Evolutionary conservation across 352 stramenopile species (phyloP).

Genomic region (Phytophthora citrophthora): DNA sequence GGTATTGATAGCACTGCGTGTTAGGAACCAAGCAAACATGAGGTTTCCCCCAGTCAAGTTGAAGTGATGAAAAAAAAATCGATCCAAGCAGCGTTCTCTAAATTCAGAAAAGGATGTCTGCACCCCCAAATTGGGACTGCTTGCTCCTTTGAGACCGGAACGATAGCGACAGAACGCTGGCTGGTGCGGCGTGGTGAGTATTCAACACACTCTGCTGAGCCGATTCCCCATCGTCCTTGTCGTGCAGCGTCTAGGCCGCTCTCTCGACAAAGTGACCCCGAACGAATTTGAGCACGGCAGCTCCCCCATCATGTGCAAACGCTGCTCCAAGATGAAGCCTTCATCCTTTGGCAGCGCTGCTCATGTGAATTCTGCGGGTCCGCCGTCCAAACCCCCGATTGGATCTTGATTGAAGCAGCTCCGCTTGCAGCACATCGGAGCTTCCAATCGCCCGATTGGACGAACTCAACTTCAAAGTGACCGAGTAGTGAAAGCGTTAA

Average conservation of each 20-base stretch:
- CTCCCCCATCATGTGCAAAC: constrained; percentile 12
- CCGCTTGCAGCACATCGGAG: constrained; percentile 23
- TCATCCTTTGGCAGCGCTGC: background rate
- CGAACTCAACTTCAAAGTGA: constrained; percentile 30
- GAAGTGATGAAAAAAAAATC: constrained; percentile 2
- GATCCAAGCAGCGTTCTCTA: constrained; percentile 1
- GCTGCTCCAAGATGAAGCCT: background rate
- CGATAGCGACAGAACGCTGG: constrained; percentile 6
- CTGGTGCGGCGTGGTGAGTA: constrained; percentile 20
- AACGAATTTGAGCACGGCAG: constrained; percentile 14
- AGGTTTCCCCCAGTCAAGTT: background rate
- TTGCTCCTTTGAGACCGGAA: constrained; percentile 12
- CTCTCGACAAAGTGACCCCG: constrained; percentile 13
- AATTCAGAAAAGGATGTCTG: constrained; percentile 1
- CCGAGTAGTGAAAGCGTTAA: constrained; percentile 21
- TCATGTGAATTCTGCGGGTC: constrained; percentile 10
- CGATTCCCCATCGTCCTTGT: constrained; percentile 33
- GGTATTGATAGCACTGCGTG: background rate
- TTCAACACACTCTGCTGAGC: constrained; percentile 17
- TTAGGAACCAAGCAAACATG: constrained; percentile 9
- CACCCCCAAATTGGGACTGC: background rate
- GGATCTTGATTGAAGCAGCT: constrained; percentile 8
- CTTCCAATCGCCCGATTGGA: constrained; percentile 37
- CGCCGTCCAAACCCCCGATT: constrained; percentile 34
- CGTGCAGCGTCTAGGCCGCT: constrained; percentile 26